phyloP scores from a whole-genome alignment of 2,329 filamentous ascomycete species.

The Fusarium albidum region DNA sequence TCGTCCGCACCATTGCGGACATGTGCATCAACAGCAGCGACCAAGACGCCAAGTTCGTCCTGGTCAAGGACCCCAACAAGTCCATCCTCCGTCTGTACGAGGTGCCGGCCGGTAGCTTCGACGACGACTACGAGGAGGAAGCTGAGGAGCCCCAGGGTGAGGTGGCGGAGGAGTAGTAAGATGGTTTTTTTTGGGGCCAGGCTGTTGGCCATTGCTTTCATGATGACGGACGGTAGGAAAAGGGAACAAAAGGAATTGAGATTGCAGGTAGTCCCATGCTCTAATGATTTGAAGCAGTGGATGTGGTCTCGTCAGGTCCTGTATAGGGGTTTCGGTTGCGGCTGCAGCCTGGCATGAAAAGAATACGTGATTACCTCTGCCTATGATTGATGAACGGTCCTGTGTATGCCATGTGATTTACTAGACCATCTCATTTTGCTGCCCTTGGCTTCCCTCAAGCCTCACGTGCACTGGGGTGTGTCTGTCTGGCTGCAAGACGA shows the following conservation, averaged over 20 bases:
- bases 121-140: conserved; percentile 81
- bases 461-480: too few species aligned
- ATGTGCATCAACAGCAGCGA: conserved; percentile 83
- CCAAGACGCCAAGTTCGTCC: conserved; percentile 82
- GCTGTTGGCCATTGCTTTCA: conserved; percentile 22
- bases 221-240: conserved; percentile 16
- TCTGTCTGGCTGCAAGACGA: too few species aligned
- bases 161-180: conserved; percentile 29
- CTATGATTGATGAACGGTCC: not conserved
- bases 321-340: conserved; percentile 24
- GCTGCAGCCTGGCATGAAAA: conserved; percentile 36
- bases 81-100: conserved; percentile 91
- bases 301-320: conserved; percentile 33
- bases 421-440: too few species aligned
- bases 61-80: conserved; percentile 96
- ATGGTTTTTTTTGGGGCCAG: not conserved
- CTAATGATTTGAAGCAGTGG: conserved; percentile 41
- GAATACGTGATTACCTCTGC: conserved; percentile 34
- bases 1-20: conserved; percentile 96
- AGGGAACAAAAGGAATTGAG: conserved; percentile 26
- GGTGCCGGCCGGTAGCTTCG: conserved; percentile 86
- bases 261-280: conserved; percentile 37
- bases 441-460: too few species aligned
- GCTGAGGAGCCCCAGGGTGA: conserved; percentile 52
- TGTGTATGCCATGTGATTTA: too few species aligned